Conservation (phyloP, 306 rosid genomes). For the Spatholobus suberectus region DNA sequence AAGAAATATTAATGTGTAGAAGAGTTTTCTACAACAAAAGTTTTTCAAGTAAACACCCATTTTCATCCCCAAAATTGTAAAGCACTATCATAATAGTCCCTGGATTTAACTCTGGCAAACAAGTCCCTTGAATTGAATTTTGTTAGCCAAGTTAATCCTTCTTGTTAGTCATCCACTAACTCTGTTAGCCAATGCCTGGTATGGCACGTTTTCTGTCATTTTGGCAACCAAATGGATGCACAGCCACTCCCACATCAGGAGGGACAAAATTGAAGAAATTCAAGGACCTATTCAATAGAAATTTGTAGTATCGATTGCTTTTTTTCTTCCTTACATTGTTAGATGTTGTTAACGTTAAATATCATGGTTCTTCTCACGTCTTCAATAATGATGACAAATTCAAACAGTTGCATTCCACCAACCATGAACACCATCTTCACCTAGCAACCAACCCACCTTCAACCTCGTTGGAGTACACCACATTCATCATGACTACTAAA, state of each 20-base stretch:
- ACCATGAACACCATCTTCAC: too few relatives aligned
- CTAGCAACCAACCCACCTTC: too few relatives aligned
- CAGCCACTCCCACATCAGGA: not conserved
- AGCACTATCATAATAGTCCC: not conserved
- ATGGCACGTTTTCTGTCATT: not conserved
- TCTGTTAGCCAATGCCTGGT: not conserved
- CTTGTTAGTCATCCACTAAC: not conserved
- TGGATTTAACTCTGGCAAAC: not conserved
- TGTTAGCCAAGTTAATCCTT: not conserved
- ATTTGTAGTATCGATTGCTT: not conserved
- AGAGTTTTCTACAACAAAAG: not conserved
- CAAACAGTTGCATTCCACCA: too few relatives aligned
- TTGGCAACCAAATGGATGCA: not conserved
- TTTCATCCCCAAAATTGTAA: not conserved
- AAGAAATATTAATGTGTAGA: slow-evolving; percentile 1
- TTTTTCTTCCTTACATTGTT: not conserved
- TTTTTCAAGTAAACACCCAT: not conserved
- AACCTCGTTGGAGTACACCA: too few relatives aligned
- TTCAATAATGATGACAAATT: too few relatives aligned
- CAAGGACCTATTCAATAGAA: not conserved
- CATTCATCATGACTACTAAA: too few relatives aligned
- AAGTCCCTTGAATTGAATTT: not conserved
- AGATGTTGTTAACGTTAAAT: not conserved
- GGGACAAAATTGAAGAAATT: not conserved
- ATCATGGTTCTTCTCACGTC: not conserved